Base-by-base conservation (phyloP, 2,329 filamentous ascomycete species). In the Dothistroma pini region DNA sequence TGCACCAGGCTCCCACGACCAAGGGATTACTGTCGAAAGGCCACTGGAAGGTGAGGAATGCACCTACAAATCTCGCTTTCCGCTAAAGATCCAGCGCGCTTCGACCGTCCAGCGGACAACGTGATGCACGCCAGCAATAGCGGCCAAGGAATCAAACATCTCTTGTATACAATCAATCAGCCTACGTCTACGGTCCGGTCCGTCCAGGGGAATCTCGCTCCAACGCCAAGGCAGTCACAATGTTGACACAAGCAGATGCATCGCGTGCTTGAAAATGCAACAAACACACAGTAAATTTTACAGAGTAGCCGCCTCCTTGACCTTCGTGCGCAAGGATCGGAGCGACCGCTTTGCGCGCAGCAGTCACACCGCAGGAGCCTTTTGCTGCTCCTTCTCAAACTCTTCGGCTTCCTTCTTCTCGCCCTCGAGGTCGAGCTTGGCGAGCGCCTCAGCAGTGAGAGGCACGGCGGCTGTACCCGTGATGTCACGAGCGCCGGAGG, bases 361-460 rank as follows among this genome's bases (percentile, higher is more conserved):
- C 4, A 29, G 31, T 53, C 11, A 53, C 12, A 31, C 51, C 6
- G 51, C 9, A 19, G 47, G 49, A 53, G 54, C 25, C 34, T 60
- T 52, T 32, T 60, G 49, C 10, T 41, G 41, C 50, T 58, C 54
- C 34, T 58, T 55, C 35, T 41, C 16, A 34, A 51, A 34, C 16
- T 58, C 58, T 48, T 60, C 51, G 12, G 52, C 60, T 59, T 63
- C 57, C 19, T 54, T 57, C 51, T 58, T 50, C 22, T 63, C 68
- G n/a, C 70, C 65, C 34, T 70, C 64, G 10, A 65, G 63, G 22
- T 68, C 60, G 59, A 73, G 70, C 63, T 69, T 65, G 14, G 66
- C 66, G 31, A 74, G 53, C n/a, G 72, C 72, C 56, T 69, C 72
- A 1, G 69, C 71, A 3, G 72, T 74, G 32, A 74, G 57, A 25